Evolutionary conservation across 805 yeast species (phyloP), one percentile per base, ranked within the genome.

Genomic region (Candida ovalis): DNA sequence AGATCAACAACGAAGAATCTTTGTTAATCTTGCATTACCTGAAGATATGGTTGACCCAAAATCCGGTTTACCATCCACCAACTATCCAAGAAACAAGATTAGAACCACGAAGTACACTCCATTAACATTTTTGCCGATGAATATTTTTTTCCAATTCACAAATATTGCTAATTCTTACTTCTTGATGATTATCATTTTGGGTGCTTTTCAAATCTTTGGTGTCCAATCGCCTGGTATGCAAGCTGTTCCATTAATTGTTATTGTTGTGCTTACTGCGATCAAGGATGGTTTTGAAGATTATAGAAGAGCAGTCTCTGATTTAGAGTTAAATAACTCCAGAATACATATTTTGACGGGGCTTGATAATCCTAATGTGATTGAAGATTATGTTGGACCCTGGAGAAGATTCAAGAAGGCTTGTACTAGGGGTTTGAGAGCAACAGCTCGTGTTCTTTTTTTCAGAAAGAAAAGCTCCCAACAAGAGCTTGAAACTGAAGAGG

Each of bases 221-320:
- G 90, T 84, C 19, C 74, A 78, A 28, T 73, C 73, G 50, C 90
- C 94, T 1, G 92, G 81, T 1, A 70, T 86, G 59, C 84, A 86
- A 19, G 87, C 90, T 2, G 91, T 86, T 30, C 95, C 95, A 2
- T 77, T 86, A 61, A 84, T 86, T 63, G 91, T 86, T 47, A 86
- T 86, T 70, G 90, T 86, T 18, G 72, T 74, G 46, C 70, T 86
- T 53, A 86, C 94, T 2, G 91, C 89, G 4, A 61, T 82, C 53
- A 84, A 85, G 59, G 94, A 87, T 66, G 91, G 85, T 0, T 72
- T 86, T 55, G 95, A 86, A 66, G 95, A 86, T 64, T 83, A 78
- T 54, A 73, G 86, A 49, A 75, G 95, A 57, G 77, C 78, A 2
- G 57, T 72, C 2, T 77, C 81, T 36, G 95, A 86, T 64, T 68